phyloP scores from a whole-genome alignment of 345 rosid species.

The Ceriops zippeliana region DNA sequence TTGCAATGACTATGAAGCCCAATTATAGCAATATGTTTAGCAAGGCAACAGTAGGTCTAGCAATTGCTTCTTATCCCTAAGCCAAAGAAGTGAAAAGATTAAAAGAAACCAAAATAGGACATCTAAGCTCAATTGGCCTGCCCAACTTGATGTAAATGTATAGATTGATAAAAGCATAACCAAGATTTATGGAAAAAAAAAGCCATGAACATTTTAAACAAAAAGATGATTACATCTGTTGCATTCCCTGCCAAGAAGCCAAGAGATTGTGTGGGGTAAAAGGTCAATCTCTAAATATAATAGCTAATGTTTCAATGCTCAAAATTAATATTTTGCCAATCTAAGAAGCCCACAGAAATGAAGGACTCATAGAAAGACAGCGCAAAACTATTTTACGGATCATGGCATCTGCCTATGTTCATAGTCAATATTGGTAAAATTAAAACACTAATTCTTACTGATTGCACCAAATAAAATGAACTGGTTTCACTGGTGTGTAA shows the following conservation, averaged over 20 bases:
- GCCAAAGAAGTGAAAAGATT: neutral
- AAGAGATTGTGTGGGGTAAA: neutral
- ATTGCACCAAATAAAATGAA: neutral
- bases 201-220: neutral
- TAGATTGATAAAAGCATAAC: too few species aligned
- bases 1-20: too few species aligned
- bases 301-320: too few species aligned
- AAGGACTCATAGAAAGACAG: neutral
- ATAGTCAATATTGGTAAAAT: too few species aligned
- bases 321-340: too few species aligned
- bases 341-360: neutral
- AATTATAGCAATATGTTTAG: too few species aligned
- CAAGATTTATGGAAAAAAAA: too few species aligned
- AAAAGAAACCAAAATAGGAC: neutral
- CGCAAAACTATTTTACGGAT: too few species aligned
- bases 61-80: neutral
- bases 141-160: too few species aligned
- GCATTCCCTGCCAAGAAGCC: neutral
- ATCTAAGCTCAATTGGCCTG: neutral
- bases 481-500: neutral
- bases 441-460: neutral
- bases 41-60: neutral
- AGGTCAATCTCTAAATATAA: neutral
- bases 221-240: neutral
- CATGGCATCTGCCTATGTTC: too few species aligned